Evolutionary conservation across 73 alveolate genomes (phyloP), one percentile per base, ranked within the genome.

Genomic region (Paramecium sonneborni): DNA sequence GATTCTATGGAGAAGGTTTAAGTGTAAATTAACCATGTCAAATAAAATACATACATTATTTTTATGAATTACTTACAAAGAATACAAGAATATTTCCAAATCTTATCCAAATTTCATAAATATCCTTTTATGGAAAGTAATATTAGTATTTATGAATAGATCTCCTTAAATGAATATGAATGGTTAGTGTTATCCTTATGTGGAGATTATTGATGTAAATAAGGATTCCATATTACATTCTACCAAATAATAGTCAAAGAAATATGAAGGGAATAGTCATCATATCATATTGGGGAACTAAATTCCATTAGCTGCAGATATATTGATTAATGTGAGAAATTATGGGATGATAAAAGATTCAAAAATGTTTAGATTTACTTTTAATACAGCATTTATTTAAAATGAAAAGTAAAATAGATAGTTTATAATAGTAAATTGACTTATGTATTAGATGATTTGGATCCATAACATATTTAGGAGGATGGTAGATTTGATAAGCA

Each of bases 11-110:
- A 37, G 89, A 88, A 37, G 98, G 98, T 21, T 56, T 93, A 48
- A 96, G 98, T 18, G 98, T 95, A 34, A 95, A 95, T 37, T 52
- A 95, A 67, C 98, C 98, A n/a, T 89, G 95, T n/a, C 57, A 95
- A 85, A 68, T 85, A 15, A 46, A 96, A 44, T 95, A 95, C 69
- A 93, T 95, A 7, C 85, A 95, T 20, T 95, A 95, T 76, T 95
- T 95, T 55, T 91, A 85, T 55, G 44, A 76, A 46, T 86, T 86
- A 24, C 24, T 88, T 8, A 20, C 26, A 14, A 41, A 15, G 91
- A 41, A 67, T 3, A 8, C 12, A 26, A 41, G 26, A 69, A 18
- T 88, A 4, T 88, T 24, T 48, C 94, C 94, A 2, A 43, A 32
- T 12, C 38, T 70, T 24, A n/a, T 72, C 24, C 24, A 76, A 58